Evolutionary conservation across 306 rosid species (phyloP).

Genomic region (Lathyrus tuberosus): DNA sequence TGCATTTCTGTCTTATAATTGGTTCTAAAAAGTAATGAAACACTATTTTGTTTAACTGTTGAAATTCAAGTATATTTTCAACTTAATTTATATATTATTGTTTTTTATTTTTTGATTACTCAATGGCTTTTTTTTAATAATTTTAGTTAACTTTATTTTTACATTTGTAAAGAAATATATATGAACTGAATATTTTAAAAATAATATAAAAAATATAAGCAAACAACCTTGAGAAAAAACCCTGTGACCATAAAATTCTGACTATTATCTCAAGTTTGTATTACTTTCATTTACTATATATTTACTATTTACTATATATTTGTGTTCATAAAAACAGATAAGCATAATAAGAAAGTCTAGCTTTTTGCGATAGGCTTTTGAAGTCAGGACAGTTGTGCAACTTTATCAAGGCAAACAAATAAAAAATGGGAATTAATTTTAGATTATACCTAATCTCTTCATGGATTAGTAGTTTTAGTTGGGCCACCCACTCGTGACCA

Average conservation of each 20-base stretch:
- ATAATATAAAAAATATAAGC: neutral
- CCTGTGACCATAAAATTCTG: conserved; percentile 6
- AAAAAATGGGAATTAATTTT: neutral
- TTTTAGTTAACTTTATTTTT: neutral
- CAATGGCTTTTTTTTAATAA: neutral
- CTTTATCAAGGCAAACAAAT: conserved; percentile 14
- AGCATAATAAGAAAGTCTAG: conserved; percentile 12
- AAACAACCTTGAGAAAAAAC: conserved; percentile 4
- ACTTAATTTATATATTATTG: neutral
- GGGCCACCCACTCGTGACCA: conserved; percentile 8
- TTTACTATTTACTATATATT: neutral
- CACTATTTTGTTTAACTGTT: neutral
- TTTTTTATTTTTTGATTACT: neutral
- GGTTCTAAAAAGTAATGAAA: conserved; percentile 18
- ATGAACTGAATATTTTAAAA: neutral
- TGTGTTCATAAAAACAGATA: neutral
- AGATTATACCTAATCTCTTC: neutral
- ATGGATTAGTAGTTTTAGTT: conserved; percentile 2
- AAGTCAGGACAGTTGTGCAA: neutral
- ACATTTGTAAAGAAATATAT: too few species aligned
- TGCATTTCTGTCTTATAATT: neutral
- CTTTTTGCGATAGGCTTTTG: neutral
- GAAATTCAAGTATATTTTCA: conserved; percentile 2
- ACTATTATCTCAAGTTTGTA: conserved; percentile 15
- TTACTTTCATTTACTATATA: conserved; percentile 3